Base-by-base conservation (phyloP, 805 yeast species). In the Sugiyamaella americana region DNA sequence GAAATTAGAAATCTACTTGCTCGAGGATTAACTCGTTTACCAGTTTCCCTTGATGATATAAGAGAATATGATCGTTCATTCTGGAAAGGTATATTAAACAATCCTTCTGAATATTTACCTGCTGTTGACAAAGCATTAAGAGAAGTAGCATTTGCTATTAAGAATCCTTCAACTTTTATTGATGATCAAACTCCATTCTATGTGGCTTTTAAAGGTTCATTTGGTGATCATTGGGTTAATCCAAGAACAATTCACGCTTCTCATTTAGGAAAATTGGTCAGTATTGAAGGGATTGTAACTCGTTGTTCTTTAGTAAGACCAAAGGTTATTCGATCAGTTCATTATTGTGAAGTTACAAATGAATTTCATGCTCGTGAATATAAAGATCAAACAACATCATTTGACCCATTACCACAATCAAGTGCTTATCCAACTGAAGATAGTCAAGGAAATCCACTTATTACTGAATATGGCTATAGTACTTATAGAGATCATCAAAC, bases 401-500 rank as follows among this genome's bases (percentile, higher is more conserved):
- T 91, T 63, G 86, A 85, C 58, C 89, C 94, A 2, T 76, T 84
- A 57, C 73, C 84, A 8, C 82, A 95, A 0, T 79, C 93, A 2
- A 88, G 95, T 0, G 80, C 84, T 2, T 93, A 87, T 60, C 98
- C 98, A 18, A 84, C 94, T 0, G 95, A 87, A 58, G 98, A 93
- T 61, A 76, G 85, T 16, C 93, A 87, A 40, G 97, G 97, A 4
- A 82, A 89, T 66, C 87, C 86, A 56, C 69, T 93, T 54, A 74
- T 78, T 17, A 89, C 96, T 0, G 98, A 93, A 64, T 93, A 87
- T 60, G 98, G 98, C 1, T 84, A 81, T 60, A 82, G 89, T 5
- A 87, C 94, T 23, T 93, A 87, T 64, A 75, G 91, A 57, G 98
- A 93, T 66, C 96, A 91, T 63, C 98, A 93, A 67, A 84, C 87